These are phyloP conservation scores for Sporisorium scitamineum DNA, from an alignment of 1,284 basidiomycete genomes.

Conservation along the genomic window DNA sequence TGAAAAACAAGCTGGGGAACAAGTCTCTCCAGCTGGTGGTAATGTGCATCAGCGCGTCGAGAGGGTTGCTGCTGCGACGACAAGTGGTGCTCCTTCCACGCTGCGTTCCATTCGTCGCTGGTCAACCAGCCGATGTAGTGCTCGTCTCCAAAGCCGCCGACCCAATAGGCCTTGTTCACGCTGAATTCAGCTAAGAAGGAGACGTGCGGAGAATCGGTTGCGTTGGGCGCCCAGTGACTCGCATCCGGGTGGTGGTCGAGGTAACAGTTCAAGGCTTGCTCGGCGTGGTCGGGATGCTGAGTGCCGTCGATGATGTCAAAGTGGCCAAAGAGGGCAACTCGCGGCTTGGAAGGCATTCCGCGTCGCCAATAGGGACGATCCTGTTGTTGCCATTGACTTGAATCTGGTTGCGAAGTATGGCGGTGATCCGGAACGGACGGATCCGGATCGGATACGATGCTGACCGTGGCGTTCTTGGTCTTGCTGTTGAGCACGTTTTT, in stretches of 20 bases:
- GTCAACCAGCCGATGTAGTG: constrained; percentile 65
- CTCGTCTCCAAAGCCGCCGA: constrained; percentile 68
- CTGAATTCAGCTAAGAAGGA: constrained; percentile 62
- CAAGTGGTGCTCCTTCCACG: constrained; percentile 13
- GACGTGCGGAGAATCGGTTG: constrained; percentile 57
- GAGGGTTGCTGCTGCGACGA: neutral
- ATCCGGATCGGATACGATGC: constrained; percentile 56
- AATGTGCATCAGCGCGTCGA: neutral
- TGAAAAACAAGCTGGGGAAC: neutral
- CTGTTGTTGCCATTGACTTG: constrained; percentile 45
- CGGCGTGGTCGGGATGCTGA: constrained; percentile 11
- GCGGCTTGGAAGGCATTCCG: constrained; percentile 66
- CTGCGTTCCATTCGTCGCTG: constrained; percentile 41
- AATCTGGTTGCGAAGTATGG: constrained; percentile 28
- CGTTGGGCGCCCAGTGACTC: constrained; percentile 56
- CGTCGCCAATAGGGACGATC: constrained; percentile 63
- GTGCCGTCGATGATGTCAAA: constrained; percentile 46
- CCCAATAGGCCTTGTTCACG: constrained; percentile 58
- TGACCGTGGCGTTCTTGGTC: constrained; percentile 52
- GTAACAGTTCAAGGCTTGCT: constrained; percentile 51
- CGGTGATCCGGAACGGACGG: constrained; percentile 54
- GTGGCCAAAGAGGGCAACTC: constrained; percentile 62
- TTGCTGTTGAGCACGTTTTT: constrained; percentile 52
- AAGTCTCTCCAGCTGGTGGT: neutral
- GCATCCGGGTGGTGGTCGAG: constrained; percentile 58